phyloP scores from a whole-genome alignment of 148 eudicot genomes.

The Vaccinium macrocarpon region DNA sequence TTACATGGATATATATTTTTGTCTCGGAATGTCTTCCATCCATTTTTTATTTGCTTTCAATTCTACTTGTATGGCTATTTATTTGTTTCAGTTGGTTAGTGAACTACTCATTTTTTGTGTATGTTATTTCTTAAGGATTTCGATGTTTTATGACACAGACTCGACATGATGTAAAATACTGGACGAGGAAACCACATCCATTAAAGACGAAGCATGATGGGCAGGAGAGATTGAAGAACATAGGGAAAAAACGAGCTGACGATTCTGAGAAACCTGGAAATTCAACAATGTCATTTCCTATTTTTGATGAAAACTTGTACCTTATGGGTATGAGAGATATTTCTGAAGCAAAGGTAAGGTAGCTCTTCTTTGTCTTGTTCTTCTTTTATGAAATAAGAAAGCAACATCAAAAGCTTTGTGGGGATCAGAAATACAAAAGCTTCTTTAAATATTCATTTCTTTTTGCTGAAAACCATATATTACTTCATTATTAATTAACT shows the following conservation, averaged over 20 bases:
- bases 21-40: not conserved
- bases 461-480: not conserved
- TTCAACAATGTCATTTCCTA: constrained; percentile 60
- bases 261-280: constrained; percentile 57
- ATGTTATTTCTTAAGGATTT: not conserved
- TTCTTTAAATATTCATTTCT: not conserved
- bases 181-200: constrained; percentile 49
- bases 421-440: not conserved
- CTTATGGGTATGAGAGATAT: constrained; percentile 39
- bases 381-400: not conserved
- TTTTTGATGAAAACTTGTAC: constrained; percentile 61
- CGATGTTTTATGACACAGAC: constrained; percentile 28
- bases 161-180: constrained; percentile 39
- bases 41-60: not conserved
- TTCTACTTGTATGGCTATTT: not conserved
- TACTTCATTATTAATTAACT: not conserved
- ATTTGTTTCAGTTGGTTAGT: not conserved
- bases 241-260: constrained; percentile 59
- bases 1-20: not conserved
- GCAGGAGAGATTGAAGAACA: constrained; percentile 74
- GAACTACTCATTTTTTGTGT: not conserved
- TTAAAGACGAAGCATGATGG: constrained; percentile 72
- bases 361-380: not conserved
- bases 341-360: constrained; percentile 52
- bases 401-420: not conserved